Evolutionary conservation across 768 basidiomycete species (phyloP).

Genomic region (Tricholoma saponaceum): DNA sequence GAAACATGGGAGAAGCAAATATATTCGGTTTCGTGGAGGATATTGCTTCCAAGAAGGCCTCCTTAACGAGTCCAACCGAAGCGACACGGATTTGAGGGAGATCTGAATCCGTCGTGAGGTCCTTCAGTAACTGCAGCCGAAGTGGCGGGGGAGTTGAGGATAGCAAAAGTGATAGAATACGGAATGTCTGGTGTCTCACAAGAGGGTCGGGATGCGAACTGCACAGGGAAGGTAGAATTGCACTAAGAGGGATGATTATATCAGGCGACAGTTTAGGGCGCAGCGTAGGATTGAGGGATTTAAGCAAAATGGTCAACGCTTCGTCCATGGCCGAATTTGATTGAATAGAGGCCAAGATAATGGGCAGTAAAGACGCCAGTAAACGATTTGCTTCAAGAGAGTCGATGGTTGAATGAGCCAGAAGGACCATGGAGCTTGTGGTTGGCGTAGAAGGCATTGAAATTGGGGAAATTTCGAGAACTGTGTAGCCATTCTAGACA

Average conservation of each 20-base stretch:
- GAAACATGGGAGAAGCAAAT: constrained; percentile 52
- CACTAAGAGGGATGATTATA: constrained; percentile 42
- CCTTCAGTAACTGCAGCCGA: constrained; percentile 51
- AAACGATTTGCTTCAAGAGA: constrained; percentile 14
- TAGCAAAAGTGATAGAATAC: constrained; percentile 52
- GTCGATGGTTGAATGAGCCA: constrained; percentile 28
- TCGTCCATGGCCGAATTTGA: constrained; percentile 54
- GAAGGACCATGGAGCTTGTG: constrained; percentile 29
- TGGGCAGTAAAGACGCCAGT: constrained; percentile 32
- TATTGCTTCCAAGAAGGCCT: constrained; percentile 54
- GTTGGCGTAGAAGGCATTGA: constrained; percentile 20
- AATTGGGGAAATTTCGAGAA: constrained; percentile 24
- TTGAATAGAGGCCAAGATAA: constrained; percentile 49
- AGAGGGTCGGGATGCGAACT: constrained; percentile 58
- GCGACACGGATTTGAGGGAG: constrained; percentile 69
- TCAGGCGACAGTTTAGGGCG: constrained; percentile 35
- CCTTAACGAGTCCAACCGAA: constrained; percentile 65
- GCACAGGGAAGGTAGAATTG: constrained; percentile 50
- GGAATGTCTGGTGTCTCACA: constrained; percentile 57
- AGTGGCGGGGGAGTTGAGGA: constrained; percentile 41
- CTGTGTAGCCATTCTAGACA: constrained; percentile 30
- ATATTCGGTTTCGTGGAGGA: constrained; percentile 27
- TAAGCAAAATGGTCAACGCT: constrained; percentile 52
- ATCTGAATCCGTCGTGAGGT: constrained; percentile 44
- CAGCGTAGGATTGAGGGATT: constrained; percentile 21